These are phyloP conservation scores for Pseudotsuga menziesii DNA, from an alignment of 75 land plant genomes.

Conservation along the genomic window DNA sequence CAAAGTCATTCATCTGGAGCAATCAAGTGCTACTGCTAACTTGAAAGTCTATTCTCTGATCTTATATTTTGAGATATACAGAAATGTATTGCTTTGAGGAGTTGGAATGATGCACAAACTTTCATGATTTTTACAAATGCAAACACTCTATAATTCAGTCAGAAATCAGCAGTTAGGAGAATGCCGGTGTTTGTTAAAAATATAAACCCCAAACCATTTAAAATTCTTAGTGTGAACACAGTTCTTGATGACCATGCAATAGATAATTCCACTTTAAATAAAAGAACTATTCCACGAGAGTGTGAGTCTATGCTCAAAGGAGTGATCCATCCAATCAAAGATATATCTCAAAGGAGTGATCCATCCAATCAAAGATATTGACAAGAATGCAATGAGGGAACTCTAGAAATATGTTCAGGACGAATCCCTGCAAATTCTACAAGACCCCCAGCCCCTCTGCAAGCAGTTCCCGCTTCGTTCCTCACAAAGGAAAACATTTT, in stretches of 20 bases:
- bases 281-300: not conserved
- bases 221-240: not conserved
- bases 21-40: constrained; percentile 1
- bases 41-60: not conserved
- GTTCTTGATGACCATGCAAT: not conserved
- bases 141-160: not conserved
- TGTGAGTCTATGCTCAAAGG: not conserved
- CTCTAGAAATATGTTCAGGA: constrained; percentile 29
- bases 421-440: constrained; percentile 68
- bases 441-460: constrained; percentile 66
- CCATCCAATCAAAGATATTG: too few species aligned
- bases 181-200: not conserved
- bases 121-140: not conserved
- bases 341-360: too few species aligned
- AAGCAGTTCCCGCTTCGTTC: constrained; percentile 50
- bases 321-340: not conserved
- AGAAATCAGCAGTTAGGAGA: not conserved
- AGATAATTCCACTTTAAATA: not conserved
- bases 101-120: not conserved
- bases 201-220: not conserved
- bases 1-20: not conserved
- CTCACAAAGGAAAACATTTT: constrained; percentile 44
- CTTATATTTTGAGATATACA: not conserved
- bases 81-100: not conserved
- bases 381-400: constrained; percentile 41